Percentiles rank a stretch among this genome's conserved stretches.
These are phyloP conservation scores for Thelonectria olida DNA, from an alignment of 2,329 filamentous ascomycete genomes.

Conservation along the genomic window DNA sequence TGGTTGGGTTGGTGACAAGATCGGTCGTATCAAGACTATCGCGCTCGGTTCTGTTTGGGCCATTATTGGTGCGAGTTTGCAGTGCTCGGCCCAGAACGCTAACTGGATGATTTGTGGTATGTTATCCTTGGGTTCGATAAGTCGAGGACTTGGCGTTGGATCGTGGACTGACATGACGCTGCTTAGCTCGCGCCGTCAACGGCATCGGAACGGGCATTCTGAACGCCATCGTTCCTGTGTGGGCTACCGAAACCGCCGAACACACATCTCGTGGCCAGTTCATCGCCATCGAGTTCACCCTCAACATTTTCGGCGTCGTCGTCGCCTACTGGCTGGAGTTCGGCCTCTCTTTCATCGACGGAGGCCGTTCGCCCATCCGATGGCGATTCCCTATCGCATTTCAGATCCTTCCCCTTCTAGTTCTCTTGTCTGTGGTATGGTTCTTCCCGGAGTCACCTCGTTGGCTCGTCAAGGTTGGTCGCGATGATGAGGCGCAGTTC, in stretches of 20 bases:
- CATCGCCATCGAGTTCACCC: constrained; percentile 69
- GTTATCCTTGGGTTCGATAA: constrained; percentile 45
- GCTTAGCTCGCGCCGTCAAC: constrained; percentile 39
- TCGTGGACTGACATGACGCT: background rate
- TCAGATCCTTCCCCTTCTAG: constrained; percentile 68
- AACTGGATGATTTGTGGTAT: constrained; percentile 36
- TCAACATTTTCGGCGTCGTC: constrained; percentile 46
- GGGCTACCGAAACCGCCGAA: constrained; percentile 75
- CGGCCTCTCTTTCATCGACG: constrained; percentile 68
- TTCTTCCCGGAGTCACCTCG: constrained; percentile 77
- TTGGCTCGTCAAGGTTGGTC: constrained; percentile 72
- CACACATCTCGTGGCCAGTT: constrained; percentile 74
- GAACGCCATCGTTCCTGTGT: constrained; percentile 76
- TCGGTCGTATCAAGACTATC: constrained; percentile 52
- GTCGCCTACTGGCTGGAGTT: constrained; percentile 68
- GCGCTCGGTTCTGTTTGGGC: background rate
- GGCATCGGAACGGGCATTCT: constrained; percentile 71
- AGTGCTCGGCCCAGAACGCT: constrained; percentile 50
- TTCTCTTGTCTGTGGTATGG: constrained; percentile 67
- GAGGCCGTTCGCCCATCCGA: constrained; percentile 64
- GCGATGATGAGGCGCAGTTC: constrained; percentile 73
- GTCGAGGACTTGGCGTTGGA: constrained; percentile 28
- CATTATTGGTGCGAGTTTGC: constrained; percentile 53
- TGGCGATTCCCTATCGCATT: constrained; percentile 78
- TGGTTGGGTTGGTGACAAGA: constrained; percentile 44